phyloP scores from a whole-genome alignment of 805 yeast species.

The Metahyphopichia silvanorum region DNA sequence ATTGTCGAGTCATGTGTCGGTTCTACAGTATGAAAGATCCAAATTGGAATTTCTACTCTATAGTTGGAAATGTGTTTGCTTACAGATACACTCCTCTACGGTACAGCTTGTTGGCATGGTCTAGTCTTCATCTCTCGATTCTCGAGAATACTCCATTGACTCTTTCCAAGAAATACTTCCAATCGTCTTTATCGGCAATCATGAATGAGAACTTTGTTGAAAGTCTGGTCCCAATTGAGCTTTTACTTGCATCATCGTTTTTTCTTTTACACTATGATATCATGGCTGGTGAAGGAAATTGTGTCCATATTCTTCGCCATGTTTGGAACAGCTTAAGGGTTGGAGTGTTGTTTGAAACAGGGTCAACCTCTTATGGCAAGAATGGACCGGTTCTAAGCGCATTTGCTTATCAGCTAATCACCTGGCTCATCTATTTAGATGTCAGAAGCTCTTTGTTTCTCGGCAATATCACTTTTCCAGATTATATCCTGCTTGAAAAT shows the following conservation, averaged over 20 bases:
- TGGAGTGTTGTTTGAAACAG: conserved; percentile 1
- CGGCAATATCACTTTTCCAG: conserved; percentile 5
- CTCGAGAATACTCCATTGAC: conserved; percentile 1
- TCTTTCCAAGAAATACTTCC: conserved; percentile 1
- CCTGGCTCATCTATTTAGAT: conserved; percentile 5
- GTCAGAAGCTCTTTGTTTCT: conserved; percentile 4
- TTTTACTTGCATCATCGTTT: conserved; percentile 3
- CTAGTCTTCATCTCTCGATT: conserved; percentile 2
- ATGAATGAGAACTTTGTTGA: conserved; percentile 3
- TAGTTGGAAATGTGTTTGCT: neutral
- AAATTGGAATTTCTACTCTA: conserved; percentile 4
- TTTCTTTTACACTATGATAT: conserved; percentile 2
- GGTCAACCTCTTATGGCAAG: neutral
- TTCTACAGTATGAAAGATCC: conserved; percentile 4
- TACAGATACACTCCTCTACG: conserved; percentile 3
- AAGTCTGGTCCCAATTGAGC: conserved; percentile 3
- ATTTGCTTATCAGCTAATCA: conserved; percentile 4
- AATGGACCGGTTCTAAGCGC: conserved; percentile 1
- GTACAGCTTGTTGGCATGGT: conserved; percentile 3
- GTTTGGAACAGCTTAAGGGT: conserved; percentile 5
- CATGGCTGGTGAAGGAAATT: conserved; percentile 3
- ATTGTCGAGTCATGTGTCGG: conserved; percentile 3
- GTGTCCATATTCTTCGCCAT: conserved; percentile 3
- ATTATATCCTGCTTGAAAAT: conserved; percentile 3
- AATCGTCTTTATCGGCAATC: conserved; percentile 1